phyloP scores from a whole-genome alignment of 2,329 filamentous ascomycete species.

The Hypocreales sp. region DNA sequence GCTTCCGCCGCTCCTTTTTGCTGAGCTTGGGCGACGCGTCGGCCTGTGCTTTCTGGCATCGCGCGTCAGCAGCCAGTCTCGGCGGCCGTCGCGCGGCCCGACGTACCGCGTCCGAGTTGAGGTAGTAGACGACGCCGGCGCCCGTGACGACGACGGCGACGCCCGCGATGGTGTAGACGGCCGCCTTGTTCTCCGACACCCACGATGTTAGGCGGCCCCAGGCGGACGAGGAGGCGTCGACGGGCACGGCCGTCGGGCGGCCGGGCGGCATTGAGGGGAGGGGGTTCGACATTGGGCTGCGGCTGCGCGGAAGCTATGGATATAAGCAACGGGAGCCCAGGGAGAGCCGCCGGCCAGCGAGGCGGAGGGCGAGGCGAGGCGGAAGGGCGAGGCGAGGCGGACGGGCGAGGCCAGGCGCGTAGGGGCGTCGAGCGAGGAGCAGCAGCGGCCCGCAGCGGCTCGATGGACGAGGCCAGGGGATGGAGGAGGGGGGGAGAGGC shows the following conservation, averaged over 20 bases:
- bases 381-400: background rate
- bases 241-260: slow-evolving; percentile 27
- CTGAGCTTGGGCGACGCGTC: slow-evolving; percentile 52
- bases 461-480: background rate
- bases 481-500: background rate
- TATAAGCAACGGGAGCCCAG: slow-evolving; percentile 4
- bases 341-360: slow-evolving; percentile 6
- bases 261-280: slow-evolving; percentile 31
- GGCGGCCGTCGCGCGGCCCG: too few relatives aligned
- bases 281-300: slow-evolving; percentile 25
- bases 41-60: slow-evolving; percentile 28
- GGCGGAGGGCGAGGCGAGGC: background rate
- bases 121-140: slow-evolving; percentile 86
- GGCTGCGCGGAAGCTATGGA: slow-evolving; percentile 6
- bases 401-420: too few relatives aligned
- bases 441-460: too few relatives aligned
- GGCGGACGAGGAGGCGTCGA: slow-evolving; percentile 49
- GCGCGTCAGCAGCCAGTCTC: too few relatives aligned
- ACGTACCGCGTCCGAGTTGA: slow-evolving; percentile 44
- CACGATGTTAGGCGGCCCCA: slow-evolving; percentile 86
- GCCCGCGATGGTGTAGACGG: slow-evolving; percentile 92
- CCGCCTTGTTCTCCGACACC: slow-evolving; percentile 89
- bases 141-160: slow-evolving; percentile 84
- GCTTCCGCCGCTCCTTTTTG: slow-evolving; percentile 82
- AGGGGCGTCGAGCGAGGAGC: too few relatives aligned